Evolutionary conservation across 208 protist genomes (phyloP), one percentile per base, ranked within the genome.

Genomic region (Leishmania gerbilli): DNA sequence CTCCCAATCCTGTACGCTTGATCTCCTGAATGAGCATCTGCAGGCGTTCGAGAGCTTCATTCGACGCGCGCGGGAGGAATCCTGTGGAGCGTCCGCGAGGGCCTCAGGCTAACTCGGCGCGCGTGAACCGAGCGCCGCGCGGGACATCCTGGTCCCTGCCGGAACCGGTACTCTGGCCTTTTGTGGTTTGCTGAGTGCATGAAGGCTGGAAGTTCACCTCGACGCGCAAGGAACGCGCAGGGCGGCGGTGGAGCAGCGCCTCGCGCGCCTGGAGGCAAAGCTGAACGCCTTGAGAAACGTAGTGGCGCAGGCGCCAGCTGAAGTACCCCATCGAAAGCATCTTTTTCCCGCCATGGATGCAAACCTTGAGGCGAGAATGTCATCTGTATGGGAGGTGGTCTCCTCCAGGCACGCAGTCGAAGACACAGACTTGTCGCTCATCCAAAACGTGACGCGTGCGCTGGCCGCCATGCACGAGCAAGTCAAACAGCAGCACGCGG

Each of bases 281-380:
- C 37, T 93, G 68, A 85, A 91, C 51, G 86, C 88, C 13, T 58
- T 91, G 67, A 86, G 71, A 15, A 88, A 91, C 71, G 71, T 87
- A n/a, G 88, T 88, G 76, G 45, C 74, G 47, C 80, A 84, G 69
- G 71, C 76, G 58, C 80, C 77, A 72, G 58, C 56, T 17, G 69
- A 80, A 55, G 45, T 51, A 34, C 11, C 71, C 15, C 62, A 67
- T 47, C 69, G 34, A 31, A 76, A 74, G n/a, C 51, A 72, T 49
- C 68, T 80, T 2, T 77, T 65, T 11, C 17, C 42, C 6, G 71
- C 64, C 24, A 60, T 80, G 21, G 37, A 72, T 37, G 78, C 76
- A 49, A n/a, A 69, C n/a, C 58, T 79, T 15, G 72, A 71, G 2
- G 40, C 65, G 42, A 68, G 53, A 60, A 74, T 51, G 64, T 55